phyloP scores from a whole-genome alignment of 2,329 filamentous ascomycete species.

The Scedosporium aurantiacum region DNA sequence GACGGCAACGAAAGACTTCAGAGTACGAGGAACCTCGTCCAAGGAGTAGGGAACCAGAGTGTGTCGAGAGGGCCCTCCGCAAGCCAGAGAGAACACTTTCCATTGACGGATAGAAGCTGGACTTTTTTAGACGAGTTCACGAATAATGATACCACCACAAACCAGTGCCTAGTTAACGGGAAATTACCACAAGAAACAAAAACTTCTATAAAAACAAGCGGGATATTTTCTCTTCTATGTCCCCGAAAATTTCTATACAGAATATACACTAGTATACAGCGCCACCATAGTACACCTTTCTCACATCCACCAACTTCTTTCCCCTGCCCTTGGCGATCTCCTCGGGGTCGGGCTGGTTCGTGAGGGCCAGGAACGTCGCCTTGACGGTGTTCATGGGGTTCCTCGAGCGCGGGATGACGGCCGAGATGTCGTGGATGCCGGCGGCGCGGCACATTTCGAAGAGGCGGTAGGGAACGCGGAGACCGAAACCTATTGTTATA shows the following conservation, averaged over 20 bases:
- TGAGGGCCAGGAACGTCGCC: slow-evolving; percentile 72
- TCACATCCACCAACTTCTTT: slow-evolving; percentile 89
- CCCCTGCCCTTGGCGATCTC: slow-evolving; percentile 80
- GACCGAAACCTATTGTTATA: slow-evolving; percentile 65
- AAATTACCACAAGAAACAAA: neutral
- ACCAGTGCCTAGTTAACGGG: neutral
- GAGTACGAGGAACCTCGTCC: too few relatives aligned
- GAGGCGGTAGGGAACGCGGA: slow-evolving; percentile 81
- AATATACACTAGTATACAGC: slow-evolving; percentile 42
- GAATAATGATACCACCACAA: neutral
- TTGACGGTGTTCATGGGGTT: slow-evolving; percentile 99
- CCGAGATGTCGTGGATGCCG: slow-evolving; percentile 79
- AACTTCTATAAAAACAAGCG: neutral
- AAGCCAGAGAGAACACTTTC: neutral
- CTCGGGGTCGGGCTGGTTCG: slow-evolving; percentile 76
- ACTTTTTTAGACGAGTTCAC: neutral
- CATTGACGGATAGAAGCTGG: neutral
- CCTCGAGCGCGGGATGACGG: slow-evolving; percentile 69
- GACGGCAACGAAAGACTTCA: too few relatives aligned
- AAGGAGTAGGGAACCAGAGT: slow-evolving; percentile 2
- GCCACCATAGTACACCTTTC: slow-evolving; percentile 94
- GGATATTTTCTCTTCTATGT: slow-evolving; percentile 4
- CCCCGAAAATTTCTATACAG: slow-evolving; percentile 8
- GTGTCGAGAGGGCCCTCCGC: neutral
- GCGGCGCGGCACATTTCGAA: slow-evolving; percentile 86